These are phyloP conservation scores for Leccinum sublutescens DNA, from an alignment of 768 basidiomycete genomes.

Conservation along the genomic window DNA sequence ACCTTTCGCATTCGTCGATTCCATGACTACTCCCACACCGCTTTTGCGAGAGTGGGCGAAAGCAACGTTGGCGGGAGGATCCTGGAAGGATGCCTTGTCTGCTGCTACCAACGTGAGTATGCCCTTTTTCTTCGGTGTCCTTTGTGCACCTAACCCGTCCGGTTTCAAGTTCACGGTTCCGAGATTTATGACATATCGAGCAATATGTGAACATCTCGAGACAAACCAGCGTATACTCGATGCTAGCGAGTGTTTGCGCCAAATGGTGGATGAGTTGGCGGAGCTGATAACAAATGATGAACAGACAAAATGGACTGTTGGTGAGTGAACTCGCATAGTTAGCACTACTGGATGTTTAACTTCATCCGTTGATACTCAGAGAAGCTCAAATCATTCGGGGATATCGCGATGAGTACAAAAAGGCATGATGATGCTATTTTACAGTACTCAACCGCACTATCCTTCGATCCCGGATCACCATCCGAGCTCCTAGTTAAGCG, in stretches of 20 bases:
- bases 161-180: not conserved
- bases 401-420: not conserved
- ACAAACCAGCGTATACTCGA: not conserved
- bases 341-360: not conserved
- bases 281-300: too few species aligned
- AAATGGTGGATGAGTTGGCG: too few species aligned
- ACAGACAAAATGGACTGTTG: not conserved
- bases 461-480: not conserved
- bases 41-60: not conserved
- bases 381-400: not conserved
- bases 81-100: not conserved
- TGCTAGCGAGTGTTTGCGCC: not conserved
- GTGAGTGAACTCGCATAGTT: not conserved
- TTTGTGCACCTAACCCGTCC: not conserved
- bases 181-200: not conserved
- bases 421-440: not conserved
- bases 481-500: not conserved
- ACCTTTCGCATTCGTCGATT: not conserved
- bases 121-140: not conserved
- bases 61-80: not conserved
- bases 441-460: not conserved
- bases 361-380: not conserved
- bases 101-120: not conserved
- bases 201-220: not conserved
- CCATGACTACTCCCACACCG: not conserved